Conservation (phyloP, 1,284 basidiomycete genomes). For the Trichosporon coremiiforme region DNA sequence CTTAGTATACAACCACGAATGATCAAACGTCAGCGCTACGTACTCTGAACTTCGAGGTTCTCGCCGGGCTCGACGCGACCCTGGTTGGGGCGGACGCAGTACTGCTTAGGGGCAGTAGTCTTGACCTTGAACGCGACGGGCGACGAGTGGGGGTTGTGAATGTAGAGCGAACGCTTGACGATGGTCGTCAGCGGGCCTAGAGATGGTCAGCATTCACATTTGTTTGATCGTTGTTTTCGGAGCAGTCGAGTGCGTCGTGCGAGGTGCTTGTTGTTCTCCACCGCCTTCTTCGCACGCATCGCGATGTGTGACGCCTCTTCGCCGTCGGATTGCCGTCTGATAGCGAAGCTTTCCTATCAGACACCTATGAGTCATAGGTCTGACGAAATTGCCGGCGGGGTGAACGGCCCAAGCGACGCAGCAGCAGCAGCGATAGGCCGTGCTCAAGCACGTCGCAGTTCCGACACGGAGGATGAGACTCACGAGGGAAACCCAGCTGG, state of each 20-base stretch:
- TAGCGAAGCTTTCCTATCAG: background rate
- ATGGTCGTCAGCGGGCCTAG: constrained; percentile 88
- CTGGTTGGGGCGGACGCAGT: constrained; percentile 96
- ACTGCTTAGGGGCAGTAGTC: constrained; percentile 97
- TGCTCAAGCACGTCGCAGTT: background rate
- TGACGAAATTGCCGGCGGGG: constrained; percentile 1
- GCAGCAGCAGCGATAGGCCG: background rate
- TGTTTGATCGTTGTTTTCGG: background rate
- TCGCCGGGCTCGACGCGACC: constrained; percentile 94
- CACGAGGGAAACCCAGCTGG: constrained; percentile 62
- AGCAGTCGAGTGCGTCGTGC: background rate
- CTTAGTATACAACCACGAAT: constrained; percentile 23
- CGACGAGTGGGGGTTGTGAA: constrained; percentile 84
- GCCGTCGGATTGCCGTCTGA: background rate
- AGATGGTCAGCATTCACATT: background rate
- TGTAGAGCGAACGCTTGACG: constrained; percentile 81
- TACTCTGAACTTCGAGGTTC: constrained; percentile 90
- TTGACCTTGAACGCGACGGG: constrained; percentile 98
- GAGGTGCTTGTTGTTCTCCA: background rate
- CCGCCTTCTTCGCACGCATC: background rate
- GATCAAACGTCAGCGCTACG: constrained; percentile 49
- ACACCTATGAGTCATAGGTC: background rate
- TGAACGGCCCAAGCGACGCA: background rate
- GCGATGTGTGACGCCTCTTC: background rate
- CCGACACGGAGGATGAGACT: constrained; percentile 37